Conservation (phyloP, 2,329 filamentous ascomycete species). For the Phyllosticta citrichinensis region DNA sequence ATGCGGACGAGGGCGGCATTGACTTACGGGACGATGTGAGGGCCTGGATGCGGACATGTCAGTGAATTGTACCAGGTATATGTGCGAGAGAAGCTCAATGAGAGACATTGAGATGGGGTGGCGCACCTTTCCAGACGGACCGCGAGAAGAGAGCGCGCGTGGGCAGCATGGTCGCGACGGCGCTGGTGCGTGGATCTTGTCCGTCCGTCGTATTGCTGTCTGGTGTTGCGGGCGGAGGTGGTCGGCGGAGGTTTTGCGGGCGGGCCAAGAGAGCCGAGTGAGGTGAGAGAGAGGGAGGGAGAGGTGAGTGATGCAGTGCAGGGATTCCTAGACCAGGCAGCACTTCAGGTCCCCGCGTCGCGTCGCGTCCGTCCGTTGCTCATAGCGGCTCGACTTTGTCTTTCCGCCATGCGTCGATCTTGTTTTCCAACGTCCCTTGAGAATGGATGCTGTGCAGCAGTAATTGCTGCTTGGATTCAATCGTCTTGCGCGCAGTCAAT, state of each 20-base stretch:
- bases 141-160: conserved; percentile 55
- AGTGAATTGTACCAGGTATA: conserved; percentile 17
- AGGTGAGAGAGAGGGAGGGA: too few species aligned
- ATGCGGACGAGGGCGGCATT: conserved; percentile 5
- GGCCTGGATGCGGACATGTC: conserved; percentile 38
- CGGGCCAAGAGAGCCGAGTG: background rate
- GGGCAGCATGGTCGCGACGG: conserved; percentile 6
- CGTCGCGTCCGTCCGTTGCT: background rate
- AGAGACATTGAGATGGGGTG: background rate
- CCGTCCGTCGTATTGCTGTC: background rate
- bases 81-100: background rate
- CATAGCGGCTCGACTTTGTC: background rate
- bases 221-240: background rate
- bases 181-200: background rate
- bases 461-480: background rate
- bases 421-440: background rate
- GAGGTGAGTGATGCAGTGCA: background rate
- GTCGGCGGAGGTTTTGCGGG: conserved; percentile 1
- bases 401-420: background rate
- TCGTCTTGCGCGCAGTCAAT: background rate
- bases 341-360: background rate
- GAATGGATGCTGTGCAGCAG: background rate
- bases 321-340: background rate
- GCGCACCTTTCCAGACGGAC: conserved; percentile 78
- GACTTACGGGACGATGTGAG: conserved; percentile 61